Conservation (phyloP, 2,329 filamentous ascomycete species). For the Ceratocystis cubensis region DNA sequence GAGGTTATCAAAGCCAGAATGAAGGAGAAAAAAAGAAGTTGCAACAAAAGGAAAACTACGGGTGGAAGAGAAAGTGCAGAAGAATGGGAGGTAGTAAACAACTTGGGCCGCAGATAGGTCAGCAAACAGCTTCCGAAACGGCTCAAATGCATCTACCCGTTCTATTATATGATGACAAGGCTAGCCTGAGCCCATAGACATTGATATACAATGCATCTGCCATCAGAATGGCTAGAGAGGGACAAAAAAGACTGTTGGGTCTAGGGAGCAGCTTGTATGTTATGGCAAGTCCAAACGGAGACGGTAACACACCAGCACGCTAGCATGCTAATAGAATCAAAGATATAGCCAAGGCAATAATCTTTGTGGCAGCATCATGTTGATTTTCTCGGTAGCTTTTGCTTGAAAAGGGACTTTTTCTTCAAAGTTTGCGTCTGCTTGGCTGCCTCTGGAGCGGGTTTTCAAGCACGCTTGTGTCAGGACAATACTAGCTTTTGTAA, state of each 20-base stretch:
- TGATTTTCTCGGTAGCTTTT: background rate
- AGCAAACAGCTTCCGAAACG: constrained; percentile 7
- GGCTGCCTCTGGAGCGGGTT: background rate
- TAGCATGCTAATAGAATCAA: no score
- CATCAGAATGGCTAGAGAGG: background rate
- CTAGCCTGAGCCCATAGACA: background rate
- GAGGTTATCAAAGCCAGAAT: background rate
- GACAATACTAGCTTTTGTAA: background rate
- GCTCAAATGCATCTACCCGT: background rate
- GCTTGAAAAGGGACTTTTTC: background rate
- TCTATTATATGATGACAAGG: background rate
- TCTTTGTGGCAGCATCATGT: no score
- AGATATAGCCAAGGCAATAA: no score
- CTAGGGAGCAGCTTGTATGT: background rate
- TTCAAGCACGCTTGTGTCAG: background rate
- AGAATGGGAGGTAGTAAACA: background rate
- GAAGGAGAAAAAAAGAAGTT: background rate
- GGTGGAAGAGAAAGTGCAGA: background rate
- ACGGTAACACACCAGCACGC: background rate
- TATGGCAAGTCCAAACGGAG: constrained; percentile 4
- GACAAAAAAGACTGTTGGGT: background rate
- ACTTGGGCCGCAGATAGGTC: background rate
- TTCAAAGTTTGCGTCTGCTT: background rate
- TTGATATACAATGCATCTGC: background rate
- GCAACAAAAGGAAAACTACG: background rate